A percentile compares a stretch with the other conserved stretches of the same genome.
phyloP scores from a whole-genome alignment of 148 eudicot genomes.

The Chenopodium album region DNA sequence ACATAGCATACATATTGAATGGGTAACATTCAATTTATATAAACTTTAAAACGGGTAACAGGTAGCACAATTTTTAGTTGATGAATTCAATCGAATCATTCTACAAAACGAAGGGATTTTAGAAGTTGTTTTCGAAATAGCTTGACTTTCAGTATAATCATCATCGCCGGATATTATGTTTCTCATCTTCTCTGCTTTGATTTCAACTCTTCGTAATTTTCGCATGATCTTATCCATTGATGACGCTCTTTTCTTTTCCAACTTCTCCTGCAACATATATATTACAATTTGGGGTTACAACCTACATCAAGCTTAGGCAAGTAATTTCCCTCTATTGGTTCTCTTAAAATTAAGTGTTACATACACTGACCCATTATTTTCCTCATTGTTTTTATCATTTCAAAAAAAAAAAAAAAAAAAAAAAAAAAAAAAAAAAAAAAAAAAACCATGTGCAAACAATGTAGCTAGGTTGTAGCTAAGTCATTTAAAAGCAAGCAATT shows the following conservation, averaged over 20 bases:
- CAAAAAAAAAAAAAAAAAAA: too few species aligned
- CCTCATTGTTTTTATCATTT: too few species aligned
- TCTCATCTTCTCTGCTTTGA: slow-evolving; percentile 77
- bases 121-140: slow-evolving; percentile 23
- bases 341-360: too few species aligned
- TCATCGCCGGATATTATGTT: slow-evolving; percentile 24
- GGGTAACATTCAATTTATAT: neutral
- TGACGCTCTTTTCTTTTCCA: slow-evolving; percentile 69
- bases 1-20: too few species aligned
- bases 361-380: too few species aligned
- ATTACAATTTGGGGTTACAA: too few species aligned
- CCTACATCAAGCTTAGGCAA: too few species aligned
- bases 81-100: slow-evolving; percentile 27
- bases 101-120: slow-evolving; percentile 33
- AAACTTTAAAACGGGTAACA: slow-evolving; percentile 25
- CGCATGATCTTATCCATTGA: slow-evolving; percentile 67
- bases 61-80: slow-evolving; percentile 31
- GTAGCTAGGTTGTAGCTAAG: too few species aligned
- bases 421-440: too few species aligned
- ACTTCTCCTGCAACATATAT: slow-evolving; percentile 51
- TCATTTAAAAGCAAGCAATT: too few species aligned
- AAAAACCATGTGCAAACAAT: too few species aligned
- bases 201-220: slow-evolving; percentile 55
- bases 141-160: neutral
- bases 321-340: too few species aligned